These are phyloP conservation scores for Skeletonema marinoi DNA, from an alignment of 108 stramenopile genomes.

Conservation along the genomic window DNA sequence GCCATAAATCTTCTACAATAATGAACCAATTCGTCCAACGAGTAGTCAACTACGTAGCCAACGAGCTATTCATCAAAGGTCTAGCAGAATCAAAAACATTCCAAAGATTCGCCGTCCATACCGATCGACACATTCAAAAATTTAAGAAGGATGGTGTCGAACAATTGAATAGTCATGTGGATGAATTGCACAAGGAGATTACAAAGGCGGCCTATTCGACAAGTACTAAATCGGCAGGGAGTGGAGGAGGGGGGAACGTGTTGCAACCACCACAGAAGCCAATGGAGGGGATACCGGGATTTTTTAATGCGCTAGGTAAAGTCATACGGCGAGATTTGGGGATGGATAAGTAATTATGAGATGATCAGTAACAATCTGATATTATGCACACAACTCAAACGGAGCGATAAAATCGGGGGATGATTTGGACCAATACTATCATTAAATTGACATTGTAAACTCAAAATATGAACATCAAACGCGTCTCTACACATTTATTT, in stretches of 20 bases:
- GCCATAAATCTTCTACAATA: neutral
- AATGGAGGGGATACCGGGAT: conserved; percentile 71
- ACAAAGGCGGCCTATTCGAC: conserved; percentile 23
- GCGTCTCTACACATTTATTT: neutral
- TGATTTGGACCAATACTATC: neutral
- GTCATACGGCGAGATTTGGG: conserved; percentile 77
- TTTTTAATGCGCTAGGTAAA: conserved; percentile 75
- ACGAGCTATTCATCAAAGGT: conserved; percentile 85
- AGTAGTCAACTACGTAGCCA: conserved; percentile 79
- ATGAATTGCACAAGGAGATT: conserved; percentile 65
- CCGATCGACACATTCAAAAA: conserved; percentile 65
- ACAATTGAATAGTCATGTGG: conserved; percentile 58
- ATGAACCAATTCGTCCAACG: conserved; percentile 69
- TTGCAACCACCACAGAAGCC: conserved; percentile 64
- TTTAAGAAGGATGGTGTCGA: conserved; percentile 73
- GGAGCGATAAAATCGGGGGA: neutral
- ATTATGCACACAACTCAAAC: too few species aligned
- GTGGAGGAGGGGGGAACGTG: neutral
- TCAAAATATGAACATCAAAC: neutral
- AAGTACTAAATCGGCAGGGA: conserved; percentile 11
- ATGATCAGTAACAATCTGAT: neutral
- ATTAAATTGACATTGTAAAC: conserved; percentile 2
- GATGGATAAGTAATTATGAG: conserved; percentile 7
- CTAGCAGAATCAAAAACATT: conserved; percentile 84
- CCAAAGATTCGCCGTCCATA: conserved; percentile 81